phyloP scores from a whole-genome alignment of 192 early-diverging fungal species.

The Coemansia sp. region DNA sequence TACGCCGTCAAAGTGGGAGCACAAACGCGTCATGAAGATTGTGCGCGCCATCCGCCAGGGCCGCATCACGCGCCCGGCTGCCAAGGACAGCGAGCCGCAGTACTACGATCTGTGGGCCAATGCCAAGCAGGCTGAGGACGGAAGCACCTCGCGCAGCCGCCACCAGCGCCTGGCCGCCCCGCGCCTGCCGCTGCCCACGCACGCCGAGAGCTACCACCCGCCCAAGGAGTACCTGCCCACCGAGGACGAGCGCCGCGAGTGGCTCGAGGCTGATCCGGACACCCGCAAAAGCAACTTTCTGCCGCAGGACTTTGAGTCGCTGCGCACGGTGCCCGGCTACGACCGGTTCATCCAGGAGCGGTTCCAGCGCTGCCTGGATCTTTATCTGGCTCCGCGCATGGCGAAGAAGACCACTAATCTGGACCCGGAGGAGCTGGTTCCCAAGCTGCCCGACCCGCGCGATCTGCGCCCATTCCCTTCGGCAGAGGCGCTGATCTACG shows the following conservation, averaged over 20 bases:
- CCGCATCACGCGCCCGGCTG: slow-evolving; percentile 64
- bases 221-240: slow-evolving; percentile 89
- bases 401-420: slow-evolving; percentile 81
- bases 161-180: slow-evolving; percentile 85
- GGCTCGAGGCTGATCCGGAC: slow-evolving; percentile 75
- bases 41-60: slow-evolving; percentile 92
- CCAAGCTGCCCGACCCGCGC: slow-evolving; percentile 90
- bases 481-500: slow-evolving; percentile 67
- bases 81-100: slow-evolving; percentile 55
- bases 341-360: slow-evolving; percentile 88
- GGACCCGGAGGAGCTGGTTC: slow-evolving; percentile 89
- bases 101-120: slow-evolving; percentile 90
- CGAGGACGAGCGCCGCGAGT: slow-evolving; percentile 72
- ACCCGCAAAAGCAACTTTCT: slow-evolving; percentile 64
- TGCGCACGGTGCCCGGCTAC: slow-evolving; percentile 87
- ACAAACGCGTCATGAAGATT: slow-evolving; percentile 94
- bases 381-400: slow-evolving; percentile 93
- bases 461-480: slow-evolving; percentile 95
- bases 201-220: slow-evolving; percentile 96
- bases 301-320: slow-evolving; percentile 57
- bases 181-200: slow-evolving; percentile 79
- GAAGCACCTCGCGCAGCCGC: slow-evolving; percentile 44
- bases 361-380: slow-evolving; percentile 93
- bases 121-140: slow-evolving; percentile 56
- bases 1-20: slow-evolving; percentile 92